phyloP scores from a whole-genome alignment of 306 rosid genomes.

The Fragaria ananassa region DNA sequence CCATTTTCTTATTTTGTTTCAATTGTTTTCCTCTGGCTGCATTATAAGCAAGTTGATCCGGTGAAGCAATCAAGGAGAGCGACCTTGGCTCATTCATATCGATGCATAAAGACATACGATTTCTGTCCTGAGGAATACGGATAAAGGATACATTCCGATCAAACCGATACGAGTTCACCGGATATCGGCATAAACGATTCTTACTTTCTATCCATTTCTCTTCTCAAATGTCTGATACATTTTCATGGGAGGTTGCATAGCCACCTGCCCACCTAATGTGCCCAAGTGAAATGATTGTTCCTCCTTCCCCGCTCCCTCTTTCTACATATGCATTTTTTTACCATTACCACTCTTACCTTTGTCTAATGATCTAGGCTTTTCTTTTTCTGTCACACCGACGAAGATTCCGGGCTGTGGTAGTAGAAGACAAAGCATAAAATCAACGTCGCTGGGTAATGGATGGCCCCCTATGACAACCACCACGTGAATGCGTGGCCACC shows the following conservation, averaged over 20 bases:
- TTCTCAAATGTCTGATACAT: no score
- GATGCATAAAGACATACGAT: not conserved
- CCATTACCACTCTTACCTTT: no score
- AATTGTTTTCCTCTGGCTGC: not conserved
- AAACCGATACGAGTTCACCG: not conserved
- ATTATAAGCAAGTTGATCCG: not conserved
- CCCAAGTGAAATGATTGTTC: no score
- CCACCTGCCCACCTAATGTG: no score
- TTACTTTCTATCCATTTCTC: not conserved
- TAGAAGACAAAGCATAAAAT: conserved; percentile 4
- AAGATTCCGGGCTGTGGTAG: not conserved
- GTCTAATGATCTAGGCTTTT: not conserved
- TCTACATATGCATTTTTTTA: no score
- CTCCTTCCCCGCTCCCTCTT: no score
- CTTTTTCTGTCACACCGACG: not conserved
- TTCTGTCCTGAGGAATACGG: not conserved
- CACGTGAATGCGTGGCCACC: conserved; percentile 1
- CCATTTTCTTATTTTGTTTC: not conserved
- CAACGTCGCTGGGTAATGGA: not conserved
- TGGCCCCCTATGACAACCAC: not conserved
- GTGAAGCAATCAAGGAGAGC: not conserved
- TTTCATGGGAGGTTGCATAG: no score
- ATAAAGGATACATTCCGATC: not conserved
- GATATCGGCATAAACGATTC: not conserved
- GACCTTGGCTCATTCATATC: not conserved